phyloP scores from a whole-genome alignment of 192 early-diverging fungal species.

The Gigaspora rosea region DNA sequence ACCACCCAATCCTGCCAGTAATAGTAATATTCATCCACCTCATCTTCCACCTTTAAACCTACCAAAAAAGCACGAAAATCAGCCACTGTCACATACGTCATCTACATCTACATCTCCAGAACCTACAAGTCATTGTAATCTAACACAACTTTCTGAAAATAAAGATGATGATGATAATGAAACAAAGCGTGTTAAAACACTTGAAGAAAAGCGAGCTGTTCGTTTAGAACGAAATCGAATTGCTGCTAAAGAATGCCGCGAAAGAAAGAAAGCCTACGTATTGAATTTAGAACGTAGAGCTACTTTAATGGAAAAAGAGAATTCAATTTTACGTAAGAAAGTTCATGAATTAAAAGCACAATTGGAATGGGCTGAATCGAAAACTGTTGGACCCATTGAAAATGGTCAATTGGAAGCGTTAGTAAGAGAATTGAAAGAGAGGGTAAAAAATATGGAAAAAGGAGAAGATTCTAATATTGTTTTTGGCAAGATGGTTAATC shows the following conservation, averaged over 20 bases:
- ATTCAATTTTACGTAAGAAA: slow-evolving; percentile 60
- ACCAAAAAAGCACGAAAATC: no score
- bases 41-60: no score
- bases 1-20: no score
- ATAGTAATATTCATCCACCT: no score
- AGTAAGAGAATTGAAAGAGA: neutral
- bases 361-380: neutral
- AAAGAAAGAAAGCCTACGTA: slow-evolving; percentile 1
- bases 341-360: slow-evolving; percentile 26
- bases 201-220: neutral
- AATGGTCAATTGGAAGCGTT: neutral
- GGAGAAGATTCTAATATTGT: neutral
- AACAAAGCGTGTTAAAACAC: neutral
- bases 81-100: no score
- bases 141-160: neutral
- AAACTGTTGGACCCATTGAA: neutral
- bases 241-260: slow-evolving; percentile 10
- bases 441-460: neutral
- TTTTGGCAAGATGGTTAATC: no score
- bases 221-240: neutral
- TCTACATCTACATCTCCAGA: no score
- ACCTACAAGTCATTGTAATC: neutral
- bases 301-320: slow-evolving; percentile 30
- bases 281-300: neutral
- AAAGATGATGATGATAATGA: neutral